Conservation (phyloP, 139 green algal genomes). For the Pycnococcus provasolii region DNA sequence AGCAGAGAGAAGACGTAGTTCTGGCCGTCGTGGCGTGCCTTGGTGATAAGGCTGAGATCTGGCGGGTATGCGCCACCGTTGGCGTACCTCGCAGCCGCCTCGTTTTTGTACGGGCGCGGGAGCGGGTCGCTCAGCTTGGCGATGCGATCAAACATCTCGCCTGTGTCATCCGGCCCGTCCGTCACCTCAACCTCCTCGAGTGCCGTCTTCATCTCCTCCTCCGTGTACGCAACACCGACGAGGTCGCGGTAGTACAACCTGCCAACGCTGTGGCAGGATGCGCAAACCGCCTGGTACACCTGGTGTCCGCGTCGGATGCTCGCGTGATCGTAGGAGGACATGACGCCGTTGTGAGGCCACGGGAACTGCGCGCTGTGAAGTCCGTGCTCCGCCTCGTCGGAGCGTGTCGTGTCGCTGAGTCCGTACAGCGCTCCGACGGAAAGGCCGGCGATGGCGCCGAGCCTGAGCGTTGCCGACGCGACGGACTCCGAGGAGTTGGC, state of each 20-base stretch:
- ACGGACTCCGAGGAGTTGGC: too few species aligned
- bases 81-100: conserved; percentile 75
- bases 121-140: conserved; percentile 81
- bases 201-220: conserved; percentile 93
- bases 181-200: conserved; percentile 72
- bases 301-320: conserved; percentile 83
- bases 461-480: too few species aligned
- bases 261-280: conserved; percentile 89
- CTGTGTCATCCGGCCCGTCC: conserved; percentile 96
- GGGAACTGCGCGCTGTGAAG: conserved; percentile 70
- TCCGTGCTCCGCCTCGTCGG: conserved; percentile 84
- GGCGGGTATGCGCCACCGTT: conserved; percentile 98
- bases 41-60: conserved; percentile 91
- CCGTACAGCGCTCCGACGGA: too few species aligned
- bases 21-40: conserved; percentile 86
- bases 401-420: too few species aligned
- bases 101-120: conserved; percentile 80
- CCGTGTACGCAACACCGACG: conserved; percentile 89
- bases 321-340: conserved; percentile 85
- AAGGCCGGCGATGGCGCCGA: too few species aligned
- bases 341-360: conserved; percentile 82
- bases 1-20: conserved; percentile 98
- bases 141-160: conserved; percentile 87
- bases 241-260: conserved; percentile 89
- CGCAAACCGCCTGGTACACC: conserved; percentile 79